Evolutionary conservation across 345 rosid genomes (phyloP), one percentile per base, ranked within the genome.

Genomic region (Dipteronia dyeriana): DNA sequence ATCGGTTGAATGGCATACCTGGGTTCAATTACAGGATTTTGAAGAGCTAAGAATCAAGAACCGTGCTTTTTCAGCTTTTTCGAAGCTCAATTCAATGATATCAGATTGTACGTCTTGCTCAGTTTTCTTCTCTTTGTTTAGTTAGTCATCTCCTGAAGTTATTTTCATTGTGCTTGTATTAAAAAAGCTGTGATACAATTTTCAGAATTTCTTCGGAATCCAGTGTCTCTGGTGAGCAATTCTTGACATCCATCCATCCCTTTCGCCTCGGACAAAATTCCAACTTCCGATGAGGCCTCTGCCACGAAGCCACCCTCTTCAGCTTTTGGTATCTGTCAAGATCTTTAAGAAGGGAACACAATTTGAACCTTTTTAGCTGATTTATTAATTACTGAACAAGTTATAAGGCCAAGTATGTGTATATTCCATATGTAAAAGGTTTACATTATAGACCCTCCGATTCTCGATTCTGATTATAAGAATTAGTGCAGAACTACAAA

Each of bases 11-110:
- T 59, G 78, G 75, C 45, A 84, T 85, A 41, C 80, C 85, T 49
- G 85, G 90, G 54, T 88, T 90, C 84, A 81, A 14, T 73, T 94
- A 91, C 70, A 88, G 87, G 78, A 90, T 86, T 80, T 91, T 94
- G 39, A 88, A 86, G 82, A 83, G 78, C 38, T 34, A 20, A 45
- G 47, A 13, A 23, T 17, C 7, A 17, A 25, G 34, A 9, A 57
- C 71, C 53, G 4, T 26, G 26, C 29, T 71, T 41, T 47, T 62
- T 72, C 7, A 26, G 76, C 43, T 64, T 43, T 19, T 22, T 69
- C 8, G 61, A 56, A 71, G 34, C 53, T 25, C 41, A 26, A 22
- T 41, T 70, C 43, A 29, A 23, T 7, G 13, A 17, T 41, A 73
- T 34, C 57, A 61, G 39, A 60, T 73, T 60, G 39, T 3, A 31